These are phyloP conservation scores for Lentinula raphanica DNA, from an alignment of 768 basidiomycete genomes.

Conservation along the genomic window DNA sequence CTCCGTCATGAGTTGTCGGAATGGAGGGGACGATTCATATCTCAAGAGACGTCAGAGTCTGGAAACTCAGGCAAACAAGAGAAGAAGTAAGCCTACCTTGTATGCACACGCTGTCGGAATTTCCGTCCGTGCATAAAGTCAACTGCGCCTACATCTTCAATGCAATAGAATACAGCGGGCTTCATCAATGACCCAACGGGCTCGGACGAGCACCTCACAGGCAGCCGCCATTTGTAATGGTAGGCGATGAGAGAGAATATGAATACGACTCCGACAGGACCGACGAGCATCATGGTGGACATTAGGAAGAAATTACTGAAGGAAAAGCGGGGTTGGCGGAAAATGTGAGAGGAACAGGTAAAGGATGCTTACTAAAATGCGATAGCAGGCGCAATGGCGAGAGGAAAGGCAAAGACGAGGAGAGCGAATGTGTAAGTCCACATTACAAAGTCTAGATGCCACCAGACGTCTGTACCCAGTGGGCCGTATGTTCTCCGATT, in stretches of 20 bases:
- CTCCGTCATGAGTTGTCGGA: conserved; percentile 20
- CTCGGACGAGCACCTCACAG: conserved; percentile 25
- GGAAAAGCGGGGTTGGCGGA: background rate
- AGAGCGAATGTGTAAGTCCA: conserved; percentile 26
- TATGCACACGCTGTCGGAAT: conserved; percentile 19
- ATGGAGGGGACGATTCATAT: conserved; percentile 21
- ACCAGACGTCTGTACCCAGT: conserved; percentile 22
- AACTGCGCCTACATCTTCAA: conserved; percentile 27
- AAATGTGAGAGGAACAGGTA: background rate
- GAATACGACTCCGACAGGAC: conserved; percentile 23
- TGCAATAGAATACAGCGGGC: conserved; percentile 25
- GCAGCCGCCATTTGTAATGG: conserved; percentile 13
- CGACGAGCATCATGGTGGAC: conserved; percentile 27
- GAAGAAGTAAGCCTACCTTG: conserved; percentile 15
- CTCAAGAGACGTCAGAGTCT: conserved; percentile 5
- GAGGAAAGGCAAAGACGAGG: conserved; percentile 23
- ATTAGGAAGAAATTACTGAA: conserved; percentile 26
- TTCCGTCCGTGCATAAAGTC: conserved; percentile 24
- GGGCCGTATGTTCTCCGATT: conserved; percentile 21
- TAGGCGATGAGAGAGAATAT: conserved; percentile 20
- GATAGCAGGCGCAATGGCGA: conserved; percentile 23
- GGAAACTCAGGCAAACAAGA: background rate
- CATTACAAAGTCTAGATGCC: conserved; percentile 29
- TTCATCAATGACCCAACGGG: conserved; percentile 23
- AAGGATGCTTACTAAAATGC: conserved; percentile 16